Conservation (phyloP, 2,329 filamentous ascomycete species). For the Byssochlamys sp. region DNA sequence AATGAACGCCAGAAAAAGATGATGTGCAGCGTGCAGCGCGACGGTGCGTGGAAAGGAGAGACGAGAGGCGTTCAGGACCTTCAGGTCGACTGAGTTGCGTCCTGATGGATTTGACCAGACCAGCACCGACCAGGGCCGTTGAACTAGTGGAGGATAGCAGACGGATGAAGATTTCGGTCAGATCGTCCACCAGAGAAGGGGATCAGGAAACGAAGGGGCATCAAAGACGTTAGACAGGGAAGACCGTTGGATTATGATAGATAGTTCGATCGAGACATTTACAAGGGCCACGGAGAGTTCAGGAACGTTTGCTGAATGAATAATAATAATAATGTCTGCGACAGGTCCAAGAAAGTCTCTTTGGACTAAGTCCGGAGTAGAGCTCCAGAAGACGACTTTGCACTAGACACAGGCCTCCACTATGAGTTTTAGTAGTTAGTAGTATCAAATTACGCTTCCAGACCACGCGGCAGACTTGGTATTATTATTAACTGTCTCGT, state of each 20-base stretch:
- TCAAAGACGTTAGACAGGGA: background rate
- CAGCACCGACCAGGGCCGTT: background rate
- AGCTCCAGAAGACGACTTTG: background rate
- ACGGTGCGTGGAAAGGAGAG: slow-evolving; percentile 11
- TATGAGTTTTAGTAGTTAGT: background rate
- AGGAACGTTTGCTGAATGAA: background rate
- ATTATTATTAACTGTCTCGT: background rate
- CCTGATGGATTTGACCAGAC: background rate
- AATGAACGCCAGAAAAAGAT: slow-evolving; percentile 8
- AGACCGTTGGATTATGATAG: background rate
- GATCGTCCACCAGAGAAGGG: background rate
- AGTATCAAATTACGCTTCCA: background rate
- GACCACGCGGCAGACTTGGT: background rate
- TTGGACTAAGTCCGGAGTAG: background rate
- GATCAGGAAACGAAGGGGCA: background rate
- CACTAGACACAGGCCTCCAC: background rate
- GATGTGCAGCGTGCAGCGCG: slow-evolving; percentile 19
- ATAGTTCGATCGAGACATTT: background rate
- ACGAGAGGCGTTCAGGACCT: slow-evolving; percentile 1
- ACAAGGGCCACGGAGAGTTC: background rate
- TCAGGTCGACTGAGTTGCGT: background rate
- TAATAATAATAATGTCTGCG: background rate
- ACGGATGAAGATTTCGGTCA: background rate
- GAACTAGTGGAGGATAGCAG: background rate
- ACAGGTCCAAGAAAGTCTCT: background rate